A percentile compares a stretch with the other conserved stretches of the same genome.
Evolutionary conservation across 805 yeast species (phyloP).

Genomic region (Saccharomycopsis lassenensis): DNA sequence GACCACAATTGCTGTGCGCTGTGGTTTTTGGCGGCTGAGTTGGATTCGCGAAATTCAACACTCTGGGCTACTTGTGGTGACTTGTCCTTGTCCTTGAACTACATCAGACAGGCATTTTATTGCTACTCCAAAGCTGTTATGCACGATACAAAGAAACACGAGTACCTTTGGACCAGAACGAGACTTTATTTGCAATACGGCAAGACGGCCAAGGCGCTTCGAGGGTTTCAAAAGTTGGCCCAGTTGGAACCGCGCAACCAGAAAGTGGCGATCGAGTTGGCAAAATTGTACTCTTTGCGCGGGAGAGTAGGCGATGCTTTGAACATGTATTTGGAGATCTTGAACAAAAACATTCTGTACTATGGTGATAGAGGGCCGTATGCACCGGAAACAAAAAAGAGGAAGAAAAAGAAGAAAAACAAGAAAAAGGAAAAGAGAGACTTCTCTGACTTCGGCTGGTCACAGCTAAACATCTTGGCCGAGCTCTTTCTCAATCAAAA

Average conservation of each 20-base stretch:
- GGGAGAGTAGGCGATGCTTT: slow-evolving; percentile 65
- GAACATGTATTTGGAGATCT: slow-evolving; percentile 50
- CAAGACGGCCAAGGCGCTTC: slow-evolving; percentile 60
- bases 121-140: slow-evolving; percentile 59
- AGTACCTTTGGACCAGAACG: slow-evolving; percentile 54
- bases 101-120: slow-evolving; percentile 63
- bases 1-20: slow-evolving; percentile 64
- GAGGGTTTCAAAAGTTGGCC: slow-evolving; percentile 54
- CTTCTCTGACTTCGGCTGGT: slow-evolving; percentile 68
- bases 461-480: slow-evolving; percentile 72
- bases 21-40: slow-evolving; percentile 74
- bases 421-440: slow-evolving; percentile 22
- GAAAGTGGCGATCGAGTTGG: slow-evolving; percentile 48
- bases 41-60: slow-evolving; percentile 62
- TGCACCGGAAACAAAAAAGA: too few species aligned
- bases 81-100: slow-evolving; percentile 52
- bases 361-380: slow-evolving; percentile 17
- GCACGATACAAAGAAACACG: slow-evolving; percentile 33
- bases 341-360: slow-evolving; percentile 43
- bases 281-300: slow-evolving; percentile 37
- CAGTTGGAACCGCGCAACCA: slow-evolving; percentile 47
- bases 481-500: slow-evolving; percentile 68
- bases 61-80: slow-evolving; percentile 75
- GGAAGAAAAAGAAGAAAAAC: slow-evolving; percentile 17
- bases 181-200: slow-evolving; percentile 55